A percentile compares a stretch with the other conserved stretches of the same genome.
phyloP scores from a whole-genome alignment of 106 monocot species.

The Dendrobium huoshanense region DNA sequence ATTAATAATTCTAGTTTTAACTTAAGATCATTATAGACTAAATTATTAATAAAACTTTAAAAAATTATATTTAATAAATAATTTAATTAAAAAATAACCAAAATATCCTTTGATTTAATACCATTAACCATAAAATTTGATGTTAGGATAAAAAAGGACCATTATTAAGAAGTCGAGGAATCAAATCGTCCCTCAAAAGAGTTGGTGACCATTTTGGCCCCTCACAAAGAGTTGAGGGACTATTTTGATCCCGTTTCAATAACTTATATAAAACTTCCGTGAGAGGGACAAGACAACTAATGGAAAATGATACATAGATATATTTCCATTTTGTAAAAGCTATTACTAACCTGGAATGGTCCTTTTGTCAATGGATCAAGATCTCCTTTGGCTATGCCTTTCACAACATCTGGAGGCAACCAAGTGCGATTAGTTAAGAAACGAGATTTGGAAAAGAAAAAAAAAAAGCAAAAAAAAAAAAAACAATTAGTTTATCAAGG shows the following conservation, averaged over 20 bases:
- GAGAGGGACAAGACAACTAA: neutral
- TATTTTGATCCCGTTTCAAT: neutral
- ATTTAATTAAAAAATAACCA: no score
- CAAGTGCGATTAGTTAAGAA: slow-evolving; percentile 36
- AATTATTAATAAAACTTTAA: no score
- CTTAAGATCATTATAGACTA: no score
- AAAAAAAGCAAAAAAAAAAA: neutral
- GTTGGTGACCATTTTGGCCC: no score
- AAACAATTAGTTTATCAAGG: slow-evolving; percentile 36
- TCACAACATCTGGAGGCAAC: neutral
- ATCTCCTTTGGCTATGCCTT: slow-evolving; percentile 81
- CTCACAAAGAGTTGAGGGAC: no score
- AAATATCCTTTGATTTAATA: no score
- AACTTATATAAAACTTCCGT: neutral
- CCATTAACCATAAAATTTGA: no score
- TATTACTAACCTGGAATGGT: slow-evolving; percentile 63
- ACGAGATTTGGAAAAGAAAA: neutral
- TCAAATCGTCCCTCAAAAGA: no score
- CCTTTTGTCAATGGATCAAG: slow-evolving; percentile 87
- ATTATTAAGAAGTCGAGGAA: no score
- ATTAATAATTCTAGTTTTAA: no score
- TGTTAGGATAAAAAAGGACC: no score
- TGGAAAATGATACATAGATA: neutral
- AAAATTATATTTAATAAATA: no score
- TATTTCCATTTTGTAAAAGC: neutral